Evolutionary conservation across 2,329 filamentous ascomycete species (phyloP), one percentile per base, ranked within the genome.

Genomic region (Colletotrichum magnum): DNA sequence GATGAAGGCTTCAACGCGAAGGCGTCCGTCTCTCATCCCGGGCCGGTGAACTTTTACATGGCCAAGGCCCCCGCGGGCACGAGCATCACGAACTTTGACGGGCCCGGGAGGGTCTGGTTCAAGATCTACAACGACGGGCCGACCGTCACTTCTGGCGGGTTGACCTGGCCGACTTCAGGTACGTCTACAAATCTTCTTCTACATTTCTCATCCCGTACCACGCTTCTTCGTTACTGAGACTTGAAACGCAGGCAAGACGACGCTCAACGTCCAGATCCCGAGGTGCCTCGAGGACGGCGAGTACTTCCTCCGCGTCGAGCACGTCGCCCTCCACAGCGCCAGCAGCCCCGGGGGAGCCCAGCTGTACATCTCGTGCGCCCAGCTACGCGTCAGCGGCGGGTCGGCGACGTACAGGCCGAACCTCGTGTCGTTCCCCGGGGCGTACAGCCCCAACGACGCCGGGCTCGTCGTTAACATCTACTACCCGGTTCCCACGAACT

Each of bases 221-320:
- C 32, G 5, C 3, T 10, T 9, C 21, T 24, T 24, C 21, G 21
- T 24, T 13, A 50, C 47, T 21, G 47, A 21, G 9, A 13, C 18
- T 16, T 28, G 12, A 15, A 4, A 12, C 26, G 6, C 54, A 74
- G 80, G 78, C 45, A 75, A 74, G 32, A 66, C 71, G 16, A 75
- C 77, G 28, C 77, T 84, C 64, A 76, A 77, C 58, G 81, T 85
- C 45, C 78, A 75, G 45, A 81, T 86, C 56, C 84, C 84, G 13
- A 72, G 73, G 45, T 84, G 81, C 64, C 80, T 85, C n/a, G 77
- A 80, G 0, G 74, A 83, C n/a, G 84, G 85, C 61, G 82, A 86
- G 69, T 86, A 87, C 72, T 80, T 86, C 28, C 74, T 86, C 5
- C 81, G 84, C 15, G 81, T 83, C 18, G 84, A 87, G 75, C 84